phyloP scores from a whole-genome alignment of 1,284 basidiomycete species.

The Pholiota adiposa region DNA sequence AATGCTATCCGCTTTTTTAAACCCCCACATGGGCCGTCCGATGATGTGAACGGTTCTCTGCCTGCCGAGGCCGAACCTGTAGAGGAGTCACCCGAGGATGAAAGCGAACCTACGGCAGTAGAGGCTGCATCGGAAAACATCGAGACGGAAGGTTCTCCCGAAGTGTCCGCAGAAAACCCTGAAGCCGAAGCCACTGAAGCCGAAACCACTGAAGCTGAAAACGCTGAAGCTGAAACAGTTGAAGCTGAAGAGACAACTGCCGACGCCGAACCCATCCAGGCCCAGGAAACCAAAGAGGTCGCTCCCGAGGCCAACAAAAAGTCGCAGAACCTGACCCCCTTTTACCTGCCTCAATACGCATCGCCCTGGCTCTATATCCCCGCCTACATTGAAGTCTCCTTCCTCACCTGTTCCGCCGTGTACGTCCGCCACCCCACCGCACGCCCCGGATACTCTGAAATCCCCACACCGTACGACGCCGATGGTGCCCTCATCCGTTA shows the following conservation, averaged over 20 bases:
- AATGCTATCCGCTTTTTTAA: conserved; percentile 79
- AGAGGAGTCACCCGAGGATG: neutral
- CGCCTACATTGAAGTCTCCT: conserved; percentile 92
- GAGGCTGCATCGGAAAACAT: conserved; percentile 2
- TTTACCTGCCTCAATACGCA: conserved; percentile 87
- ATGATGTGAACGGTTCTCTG: conserved; percentile 32
- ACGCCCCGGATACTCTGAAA: conserved; percentile 89
- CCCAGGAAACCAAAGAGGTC: neutral
- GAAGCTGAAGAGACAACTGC: neutral
- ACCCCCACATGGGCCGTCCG: conserved; percentile 37
- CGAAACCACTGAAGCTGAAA: neutral
- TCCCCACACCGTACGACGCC: conserved; percentile 92
- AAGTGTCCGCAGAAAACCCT: neutral
- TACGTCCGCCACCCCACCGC: conserved; percentile 97
- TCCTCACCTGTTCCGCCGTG: conserved; percentile 89
- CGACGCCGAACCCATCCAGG: neutral
- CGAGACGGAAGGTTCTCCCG: neutral
- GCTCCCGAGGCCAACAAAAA: conserved; percentile 15
- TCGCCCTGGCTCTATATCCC: conserved; percentile 95
- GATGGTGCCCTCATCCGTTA: conserved; percentile 87
- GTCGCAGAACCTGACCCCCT: conserved; percentile 59
- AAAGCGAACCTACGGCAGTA: neutral
- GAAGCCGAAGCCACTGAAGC: conserved; percentile 4
- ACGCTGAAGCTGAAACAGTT: conserved; percentile 1
- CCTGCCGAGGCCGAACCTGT: conserved; percentile 17